These are phyloP conservation scores for Chernovozyma aurita DNA, from an alignment of 1,139 yeast genomes.

Conservation along the genomic window DNA sequence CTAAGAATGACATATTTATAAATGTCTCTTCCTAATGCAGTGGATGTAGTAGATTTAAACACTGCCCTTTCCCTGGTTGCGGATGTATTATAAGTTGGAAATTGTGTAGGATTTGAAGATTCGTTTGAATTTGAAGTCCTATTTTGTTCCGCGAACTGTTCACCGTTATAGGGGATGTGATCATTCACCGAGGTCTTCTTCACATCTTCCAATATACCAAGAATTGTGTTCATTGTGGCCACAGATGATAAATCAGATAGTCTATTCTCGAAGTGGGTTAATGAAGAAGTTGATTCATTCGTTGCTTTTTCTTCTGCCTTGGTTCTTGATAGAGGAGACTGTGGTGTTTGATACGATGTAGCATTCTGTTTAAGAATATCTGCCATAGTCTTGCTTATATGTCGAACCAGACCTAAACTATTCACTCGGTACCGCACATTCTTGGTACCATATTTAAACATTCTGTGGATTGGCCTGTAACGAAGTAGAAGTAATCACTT, in stretches of 20 bases:
- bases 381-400: too few species aligned
- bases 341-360: too few species aligned
- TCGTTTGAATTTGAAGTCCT: background rate
- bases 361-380: too few species aligned
- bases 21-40: conserved; percentile 13
- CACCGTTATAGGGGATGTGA: background rate
- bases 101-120: background rate
- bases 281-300: too few species aligned
- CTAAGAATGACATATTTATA: conserved; percentile 14
- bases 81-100: background rate
- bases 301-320: too few species aligned
- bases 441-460: too few species aligned
- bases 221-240: conserved; percentile 7
- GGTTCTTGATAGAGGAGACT: too few species aligned
- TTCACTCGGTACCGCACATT: too few species aligned
- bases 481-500: too few species aligned
- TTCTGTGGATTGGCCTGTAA: too few species aligned
- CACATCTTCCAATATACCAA: conserved; percentile 6
- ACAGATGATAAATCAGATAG: conserved; percentile 6
- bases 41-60: background rate
- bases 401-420: too few species aligned
- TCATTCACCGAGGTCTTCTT: background rate
- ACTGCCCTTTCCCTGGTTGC: background rate
- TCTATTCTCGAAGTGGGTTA: conserved; percentile 1
- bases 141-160: background rate